phyloP scores from a whole-genome alignment of 2,329 filamentous ascomycete species.

The Ophiosphaerella narmari region DNA sequence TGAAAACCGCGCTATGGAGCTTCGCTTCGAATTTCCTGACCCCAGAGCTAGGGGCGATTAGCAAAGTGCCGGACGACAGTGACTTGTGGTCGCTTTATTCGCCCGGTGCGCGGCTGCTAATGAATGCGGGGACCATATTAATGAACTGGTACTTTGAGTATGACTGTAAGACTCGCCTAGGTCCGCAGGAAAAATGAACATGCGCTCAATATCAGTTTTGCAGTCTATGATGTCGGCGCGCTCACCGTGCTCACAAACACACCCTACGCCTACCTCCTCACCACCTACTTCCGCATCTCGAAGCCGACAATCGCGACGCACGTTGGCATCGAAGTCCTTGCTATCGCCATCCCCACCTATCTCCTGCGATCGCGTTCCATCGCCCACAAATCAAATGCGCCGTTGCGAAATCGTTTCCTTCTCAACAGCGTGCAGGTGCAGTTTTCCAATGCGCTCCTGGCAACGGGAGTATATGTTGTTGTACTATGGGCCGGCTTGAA shows the following conservation, averaged over 20 bases:
- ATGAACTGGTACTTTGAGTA: conserved; percentile 75
- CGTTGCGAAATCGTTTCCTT: conserved; percentile 49
- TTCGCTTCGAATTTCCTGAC: conserved; percentile 63
- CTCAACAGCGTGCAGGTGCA: conserved; percentile 43
- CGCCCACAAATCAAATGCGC: conserved; percentile 62
- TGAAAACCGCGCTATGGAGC: conserved; percentile 69
- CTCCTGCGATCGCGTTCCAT: conserved; percentile 71
- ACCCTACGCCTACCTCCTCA: conserved; percentile 75
- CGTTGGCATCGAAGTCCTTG: conserved; percentile 69
- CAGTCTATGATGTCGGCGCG: conserved; percentile 49
- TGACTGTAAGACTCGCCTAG: conserved; percentile 62
- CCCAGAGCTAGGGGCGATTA: conserved; percentile 70
- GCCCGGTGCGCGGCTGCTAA: conserved; percentile 59
- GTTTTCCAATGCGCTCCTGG: conserved; percentile 68
- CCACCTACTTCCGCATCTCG: conserved; percentile 75
- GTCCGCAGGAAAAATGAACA: neutral
- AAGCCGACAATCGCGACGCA: conserved; percentile 64
- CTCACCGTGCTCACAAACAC: conserved; percentile 69
- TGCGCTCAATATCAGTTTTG: conserved; percentile 8
- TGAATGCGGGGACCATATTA: conserved; percentile 68
- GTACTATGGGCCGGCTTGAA: conserved; percentile 70
- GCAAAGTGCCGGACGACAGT: conserved; percentile 62
- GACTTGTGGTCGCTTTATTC: conserved; percentile 57
- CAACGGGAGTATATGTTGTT: conserved; percentile 75
- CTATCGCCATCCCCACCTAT: conserved; percentile 73